Conservation (phyloP, 164 flowering plant genomes). For the Vitis rupestris region DNA sequence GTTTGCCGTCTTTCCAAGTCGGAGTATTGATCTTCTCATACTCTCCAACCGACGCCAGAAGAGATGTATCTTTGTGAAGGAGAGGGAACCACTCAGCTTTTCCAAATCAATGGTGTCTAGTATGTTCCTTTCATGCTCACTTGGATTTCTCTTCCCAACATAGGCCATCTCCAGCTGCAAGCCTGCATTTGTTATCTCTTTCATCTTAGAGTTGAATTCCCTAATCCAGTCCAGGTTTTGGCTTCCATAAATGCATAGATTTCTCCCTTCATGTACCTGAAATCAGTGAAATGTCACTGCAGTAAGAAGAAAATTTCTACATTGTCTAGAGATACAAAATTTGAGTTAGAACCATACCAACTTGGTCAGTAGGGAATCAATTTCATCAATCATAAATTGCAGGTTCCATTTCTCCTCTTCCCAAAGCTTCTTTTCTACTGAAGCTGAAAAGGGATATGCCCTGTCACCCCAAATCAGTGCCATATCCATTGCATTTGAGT, state of each 20-base stretch:
- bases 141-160: constrained; percentile 38
- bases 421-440: constrained; percentile 71
- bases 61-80: constrained; percentile 31
- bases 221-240: constrained; percentile 57
- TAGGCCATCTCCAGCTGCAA: constrained; percentile 51
- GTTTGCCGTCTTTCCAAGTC: constrained; percentile 11
- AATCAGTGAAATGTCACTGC: constrained; percentile 10
- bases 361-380: constrained; percentile 39
- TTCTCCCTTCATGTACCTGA: constrained; percentile 66
- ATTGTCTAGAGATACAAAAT: neutral
- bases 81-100: constrained; percentile 24
- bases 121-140: constrained; percentile 27
- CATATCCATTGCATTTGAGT: constrained; percentile 65
- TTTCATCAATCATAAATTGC: constrained; percentile 39
- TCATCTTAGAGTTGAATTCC: constrained; percentile 40
- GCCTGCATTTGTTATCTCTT: constrained; percentile 31
- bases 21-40: constrained; percentile 48
- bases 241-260: constrained; percentile 71
- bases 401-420: constrained; percentile 46
- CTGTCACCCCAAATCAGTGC: constrained; percentile 65
- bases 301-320: neutral
- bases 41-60: constrained; percentile 74
- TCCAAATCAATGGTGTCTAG: constrained; percentile 31
- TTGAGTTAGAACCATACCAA: constrained; percentile 42
- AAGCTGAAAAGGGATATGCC: constrained; percentile 70